phyloP scores from a whole-genome alignment of 495 filamentous ascomycete genomes.

The Extremus antarcticus region DNA sequence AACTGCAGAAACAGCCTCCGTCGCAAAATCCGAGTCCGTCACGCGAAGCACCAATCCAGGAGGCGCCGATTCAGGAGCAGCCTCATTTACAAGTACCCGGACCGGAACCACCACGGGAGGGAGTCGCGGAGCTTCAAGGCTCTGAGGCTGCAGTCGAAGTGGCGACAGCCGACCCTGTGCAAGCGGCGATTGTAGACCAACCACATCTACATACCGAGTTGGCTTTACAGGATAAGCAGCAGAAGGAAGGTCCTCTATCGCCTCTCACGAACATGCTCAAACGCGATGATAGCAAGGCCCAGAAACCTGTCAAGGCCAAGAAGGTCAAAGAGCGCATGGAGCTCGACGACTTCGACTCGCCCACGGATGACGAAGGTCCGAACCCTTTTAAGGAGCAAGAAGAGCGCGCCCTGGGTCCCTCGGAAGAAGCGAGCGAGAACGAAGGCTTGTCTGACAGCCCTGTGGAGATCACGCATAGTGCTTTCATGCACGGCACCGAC shows the following conservation, averaged over 20 bases:
- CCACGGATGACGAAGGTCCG: conserved; percentile 23
- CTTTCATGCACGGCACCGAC: conserved; percentile 18
- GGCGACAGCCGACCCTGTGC: conserved; percentile 3
- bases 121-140: conserved; percentile 12
- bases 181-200: not conserved
- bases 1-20: conserved; percentile 62
- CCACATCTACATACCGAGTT: not conserved
- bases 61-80: no score
- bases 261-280: conserved; percentile 13
- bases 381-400: conserved; percentile 31
- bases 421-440: conserved; percentile 8
- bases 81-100: not conserved
- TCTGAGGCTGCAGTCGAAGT: conserved; percentile 9
- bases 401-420: not conserved
- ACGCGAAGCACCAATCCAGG: not conserved
- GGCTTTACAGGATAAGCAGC: not conserved
- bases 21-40: not conserved
- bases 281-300: conserved; percentile 14
- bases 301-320: conserved; percentile 41
- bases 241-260: conserved; percentile 6
- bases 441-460: conserved; percentile 60
- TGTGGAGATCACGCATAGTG: conserved; percentile 49
- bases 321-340: conserved; percentile 38
- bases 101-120: conserved; percentile 1
- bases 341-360: conserved; percentile 39